Evolutionary conservation across 2,329 filamentous ascomycete species (phyloP).

Genomic region (Didymellaceae sp.): DNA sequence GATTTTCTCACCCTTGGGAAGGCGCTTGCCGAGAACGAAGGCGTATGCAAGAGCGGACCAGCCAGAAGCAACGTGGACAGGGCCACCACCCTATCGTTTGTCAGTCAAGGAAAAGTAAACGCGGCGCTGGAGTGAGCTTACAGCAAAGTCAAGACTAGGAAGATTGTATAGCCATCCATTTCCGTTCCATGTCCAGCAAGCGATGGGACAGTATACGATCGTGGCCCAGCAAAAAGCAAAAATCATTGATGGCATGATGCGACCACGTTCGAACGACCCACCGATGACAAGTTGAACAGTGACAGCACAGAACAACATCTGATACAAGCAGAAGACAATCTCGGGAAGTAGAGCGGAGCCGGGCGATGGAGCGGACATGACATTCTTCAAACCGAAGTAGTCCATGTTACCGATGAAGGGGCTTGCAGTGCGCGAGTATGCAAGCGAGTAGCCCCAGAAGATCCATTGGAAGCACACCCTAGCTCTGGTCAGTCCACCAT

Average conservation of each 20-base stretch:
- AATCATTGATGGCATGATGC: slow-evolving; percentile 68
- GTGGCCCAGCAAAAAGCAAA: slow-evolving; percentile 70
- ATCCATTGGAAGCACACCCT: slow-evolving; percentile 65
- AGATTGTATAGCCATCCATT: slow-evolving; percentile 69
- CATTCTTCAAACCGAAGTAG: slow-evolving; percentile 67
- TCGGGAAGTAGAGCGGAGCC: slow-evolving; percentile 65
- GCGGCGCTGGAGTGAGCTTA: neutral
- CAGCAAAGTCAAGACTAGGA: slow-evolving; percentile 66
- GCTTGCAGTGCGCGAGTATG: slow-evolving; percentile 65
- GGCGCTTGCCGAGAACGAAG: slow-evolving; percentile 66
- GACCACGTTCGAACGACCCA: slow-evolving; percentile 68
- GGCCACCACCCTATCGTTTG: slow-evolving; percentile 57
- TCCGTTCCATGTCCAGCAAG: slow-evolving; percentile 72
- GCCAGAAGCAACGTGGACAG: slow-evolving; percentile 69
- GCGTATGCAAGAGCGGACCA: slow-evolving; percentile 70
- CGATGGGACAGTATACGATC: slow-evolving; percentile 68
- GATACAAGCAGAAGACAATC: slow-evolving; percentile 71
- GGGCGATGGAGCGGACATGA: slow-evolving; percentile 65
- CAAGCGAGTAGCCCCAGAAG: slow-evolving; percentile 70
- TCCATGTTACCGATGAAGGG: slow-evolving; percentile 68
- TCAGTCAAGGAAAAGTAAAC: neutral
- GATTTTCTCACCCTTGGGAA: slow-evolving; percentile 55
- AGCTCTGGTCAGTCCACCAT: neutral
- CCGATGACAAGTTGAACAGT: slow-evolving; percentile 71
- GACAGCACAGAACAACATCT: slow-evolving; percentile 67